Conservation (phyloP, 2,329 filamentous ascomycete genomes). For the Zalaria obscura region DNA sequence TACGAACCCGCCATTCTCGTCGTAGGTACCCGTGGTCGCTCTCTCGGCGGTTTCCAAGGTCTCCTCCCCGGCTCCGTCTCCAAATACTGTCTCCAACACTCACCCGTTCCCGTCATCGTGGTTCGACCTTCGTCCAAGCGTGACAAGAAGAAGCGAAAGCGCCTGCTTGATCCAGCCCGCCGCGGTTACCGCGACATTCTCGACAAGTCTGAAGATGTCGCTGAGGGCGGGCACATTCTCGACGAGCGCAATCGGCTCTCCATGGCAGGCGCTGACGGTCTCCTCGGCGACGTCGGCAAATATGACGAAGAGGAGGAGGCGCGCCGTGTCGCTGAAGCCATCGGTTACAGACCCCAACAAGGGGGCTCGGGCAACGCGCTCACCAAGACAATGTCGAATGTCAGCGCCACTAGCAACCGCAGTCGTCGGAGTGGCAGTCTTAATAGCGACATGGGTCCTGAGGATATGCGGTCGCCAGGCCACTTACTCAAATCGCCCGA, state of each 20-base stretch:
- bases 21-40: constrained; percentile 76
- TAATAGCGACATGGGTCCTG: constrained; percentile 9
- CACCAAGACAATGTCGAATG: constrained; percentile 11
- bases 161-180: constrained; percentile 59
- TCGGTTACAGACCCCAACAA: constrained; percentile 13
- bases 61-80: constrained; percentile 80
- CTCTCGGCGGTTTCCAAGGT: constrained; percentile 72
- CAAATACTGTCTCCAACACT: constrained; percentile 90
- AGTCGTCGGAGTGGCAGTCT: constrained; percentile 34
- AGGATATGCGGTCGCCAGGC: constrained; percentile 8
- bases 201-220: constrained; percentile 38
- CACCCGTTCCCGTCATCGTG: constrained; percentile 83
- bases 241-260: constrained; percentile 34
- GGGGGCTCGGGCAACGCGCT: constrained; percentile 14
- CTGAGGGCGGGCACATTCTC: constrained; percentile 36
- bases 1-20: constrained; percentile 86
- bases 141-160: constrained; percentile 78
- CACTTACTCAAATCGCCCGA: constrained; percentile 18
- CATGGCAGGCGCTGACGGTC: constrained; percentile 23
- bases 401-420: constrained; percentile 21
- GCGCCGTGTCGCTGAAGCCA: constrained; percentile 24
- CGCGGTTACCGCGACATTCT: constrained; percentile 69
- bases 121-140: constrained; percentile 79
- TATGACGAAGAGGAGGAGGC: constrained; percentile 19
- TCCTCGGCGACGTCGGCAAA: constrained; percentile 14